Percentiles rank a stretch among this genome's conserved stretches.
Evolutionary conservation across 257 asterid genomes (phyloP).

Genomic region (Salvia rosmarinus): DNA sequence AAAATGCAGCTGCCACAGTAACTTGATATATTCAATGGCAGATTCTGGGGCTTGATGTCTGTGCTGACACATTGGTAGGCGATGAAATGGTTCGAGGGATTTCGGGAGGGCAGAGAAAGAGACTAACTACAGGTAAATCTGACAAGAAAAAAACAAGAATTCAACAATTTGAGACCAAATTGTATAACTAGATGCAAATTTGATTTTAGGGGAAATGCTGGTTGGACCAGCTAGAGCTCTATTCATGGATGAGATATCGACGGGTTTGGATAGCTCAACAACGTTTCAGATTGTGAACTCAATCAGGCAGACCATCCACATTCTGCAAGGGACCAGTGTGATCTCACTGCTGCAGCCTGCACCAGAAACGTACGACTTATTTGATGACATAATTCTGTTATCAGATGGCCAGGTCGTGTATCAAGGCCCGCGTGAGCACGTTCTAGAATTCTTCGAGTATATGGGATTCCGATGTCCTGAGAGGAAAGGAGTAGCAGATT

Average conservation of each 20-base stretch:
- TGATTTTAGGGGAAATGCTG: conserved; percentile 72
- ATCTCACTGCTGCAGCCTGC: conserved; percentile 93
- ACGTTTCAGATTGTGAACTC: conserved; percentile 82
- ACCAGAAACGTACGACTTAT: conserved; percentile 78
- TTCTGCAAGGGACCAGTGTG: conserved; percentile 76
- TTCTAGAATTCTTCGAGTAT: conserved; percentile 66
- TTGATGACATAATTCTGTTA: conserved; percentile 78
- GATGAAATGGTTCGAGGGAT: conserved; percentile 86
- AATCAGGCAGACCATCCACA: conserved; percentile 70
- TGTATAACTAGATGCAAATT: background rate
- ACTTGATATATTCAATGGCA: conserved; percentile 30
- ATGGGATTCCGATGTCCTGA: conserved; percentile 87
- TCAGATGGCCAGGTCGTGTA: conserved; percentile 81
- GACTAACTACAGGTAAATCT: conserved; percentile 76
- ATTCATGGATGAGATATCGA: conserved; percentile 96
- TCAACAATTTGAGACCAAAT: background rate
- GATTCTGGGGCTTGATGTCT: conserved; percentile 83
- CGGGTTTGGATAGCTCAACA: conserved; percentile 91
- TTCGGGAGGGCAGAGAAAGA: conserved; percentile 85
- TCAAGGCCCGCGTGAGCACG: conserved; percentile 82
- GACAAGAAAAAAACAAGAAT: background rate
- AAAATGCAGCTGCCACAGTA: background rate
- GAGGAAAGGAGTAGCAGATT: conserved; percentile 93
- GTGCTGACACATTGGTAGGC: conserved; percentile 89
- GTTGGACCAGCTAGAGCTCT: conserved; percentile 90